Evolutionary conservation across 2,329 filamentous ascomycete species (phyloP).

Genomic region (Tolypocladium amazonense): DNA sequence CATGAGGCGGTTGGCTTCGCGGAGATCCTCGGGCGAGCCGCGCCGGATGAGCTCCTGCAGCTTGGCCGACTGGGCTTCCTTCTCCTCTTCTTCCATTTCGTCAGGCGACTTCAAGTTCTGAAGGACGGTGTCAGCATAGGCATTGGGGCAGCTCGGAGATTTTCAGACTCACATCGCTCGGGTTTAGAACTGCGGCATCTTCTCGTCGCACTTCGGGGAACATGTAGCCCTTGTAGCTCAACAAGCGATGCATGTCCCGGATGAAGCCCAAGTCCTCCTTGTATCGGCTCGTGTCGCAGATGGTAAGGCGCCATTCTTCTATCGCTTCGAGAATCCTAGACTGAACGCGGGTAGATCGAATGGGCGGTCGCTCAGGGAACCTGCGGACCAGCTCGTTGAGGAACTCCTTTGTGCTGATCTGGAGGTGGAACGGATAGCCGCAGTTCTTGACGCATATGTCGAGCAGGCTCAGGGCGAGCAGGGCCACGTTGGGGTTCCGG

Average conservation of each 20-base stretch:
- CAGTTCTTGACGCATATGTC: constrained; percentile 99
- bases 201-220: constrained; percentile 89
- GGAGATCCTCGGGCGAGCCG: constrained; percentile 83
- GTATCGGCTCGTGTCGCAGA: constrained; percentile 96
- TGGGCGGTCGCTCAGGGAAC: constrained; percentile 86
- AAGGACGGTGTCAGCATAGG: constrained; percentile 14
- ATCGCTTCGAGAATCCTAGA: constrained; percentile 89
- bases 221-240: constrained; percentile 94
- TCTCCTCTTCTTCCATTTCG: constrained; percentile 97
- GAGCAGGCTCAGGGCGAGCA: constrained; percentile 82
- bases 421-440: constrained; percentile 96
- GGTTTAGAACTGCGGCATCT: constrained; percentile 92
- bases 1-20: constrained; percentile 96
- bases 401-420: constrained; percentile 98
- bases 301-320: constrained; percentile 96
- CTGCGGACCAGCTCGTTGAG: constrained; percentile 94
- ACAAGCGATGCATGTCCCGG: constrained; percentile 88
- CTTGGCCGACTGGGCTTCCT: constrained; percentile 92
- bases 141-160: constrained; percentile 19
- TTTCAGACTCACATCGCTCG: constrained; percentile 68
- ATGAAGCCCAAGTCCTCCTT: constrained; percentile 96
- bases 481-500: constrained; percentile 87
- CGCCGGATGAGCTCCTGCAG: constrained; percentile 91
- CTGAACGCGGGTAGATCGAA: constrained; percentile 79
- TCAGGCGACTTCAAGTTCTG: constrained; percentile 93